Evolutionary conservation across 78 protist genomes (phyloP).

Genomic region (Cyanophora paradoxa): DNA sequence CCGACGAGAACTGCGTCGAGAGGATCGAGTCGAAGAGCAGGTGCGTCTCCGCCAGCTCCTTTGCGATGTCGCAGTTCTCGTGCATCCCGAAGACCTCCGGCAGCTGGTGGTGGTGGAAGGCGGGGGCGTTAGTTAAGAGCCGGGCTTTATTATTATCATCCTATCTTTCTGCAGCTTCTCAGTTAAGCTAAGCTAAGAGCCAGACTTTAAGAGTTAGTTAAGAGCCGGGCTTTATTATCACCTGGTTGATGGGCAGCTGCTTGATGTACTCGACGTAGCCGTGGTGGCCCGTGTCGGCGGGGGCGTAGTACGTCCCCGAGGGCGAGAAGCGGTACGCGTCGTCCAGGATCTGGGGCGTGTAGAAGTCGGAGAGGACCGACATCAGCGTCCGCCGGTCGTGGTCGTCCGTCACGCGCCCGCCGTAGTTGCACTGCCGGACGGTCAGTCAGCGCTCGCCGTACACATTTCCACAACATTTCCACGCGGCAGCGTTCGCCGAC

Average conservation of each 20-base stretch:
- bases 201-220: too few species aligned
- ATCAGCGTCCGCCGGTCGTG: slow-evolving; percentile 15
- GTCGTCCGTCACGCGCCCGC: slow-evolving; percentile 42
- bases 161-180: too few species aligned
- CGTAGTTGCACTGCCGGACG: slow-evolving; percentile 42
- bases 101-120: not conserved
- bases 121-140: not conserved
- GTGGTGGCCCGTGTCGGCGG: slow-evolving; percentile 3
- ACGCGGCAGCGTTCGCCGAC: not conserved
- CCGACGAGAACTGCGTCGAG: slow-evolving; percentile 1
- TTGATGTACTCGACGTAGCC: slow-evolving; percentile 12
- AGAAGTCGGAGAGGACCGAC: not conserved
- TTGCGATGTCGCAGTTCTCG: slow-evolving; percentile 62
- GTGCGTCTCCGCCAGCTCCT: slow-evolving; percentile 35
- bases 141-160: too few species aligned
- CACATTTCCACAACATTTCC: too few species aligned
- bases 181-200: too few species aligned
- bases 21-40: slow-evolving; percentile 20
- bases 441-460: too few species aligned
- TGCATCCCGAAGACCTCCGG: slow-evolving; percentile 79
- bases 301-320: slow-evolving; percentile 34
- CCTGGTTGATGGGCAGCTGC: not conserved
- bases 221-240: not conserved
- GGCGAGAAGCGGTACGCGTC: slow-evolving; percentile 44
- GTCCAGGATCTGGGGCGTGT: slow-evolving; percentile 1